These are phyloP conservation scores for Leccinum rimulosum DNA, from an alignment of 768 basidiomycete genomes.

Conservation along the genomic window DNA sequence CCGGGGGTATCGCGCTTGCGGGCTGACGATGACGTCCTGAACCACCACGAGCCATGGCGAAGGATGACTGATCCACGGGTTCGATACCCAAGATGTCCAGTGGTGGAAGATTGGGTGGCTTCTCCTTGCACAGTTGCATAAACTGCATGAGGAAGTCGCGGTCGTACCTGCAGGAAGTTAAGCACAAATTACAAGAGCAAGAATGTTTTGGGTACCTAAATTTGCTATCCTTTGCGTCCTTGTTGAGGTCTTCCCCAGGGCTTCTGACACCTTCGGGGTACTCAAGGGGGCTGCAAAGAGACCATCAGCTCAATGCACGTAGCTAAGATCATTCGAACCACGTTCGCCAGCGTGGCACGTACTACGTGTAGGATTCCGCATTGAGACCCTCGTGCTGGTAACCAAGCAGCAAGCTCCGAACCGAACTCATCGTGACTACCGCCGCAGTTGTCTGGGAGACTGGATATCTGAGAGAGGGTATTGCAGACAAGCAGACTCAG, in stretches of 20 bases:
- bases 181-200: neutral
- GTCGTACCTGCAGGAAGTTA: slow-evolving; percentile 68
- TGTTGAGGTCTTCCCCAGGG: slow-evolving; percentile 82
- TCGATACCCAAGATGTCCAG: slow-evolving; percentile 91
- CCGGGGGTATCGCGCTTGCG: slow-evolving; percentile 41
- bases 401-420: too few species aligned
- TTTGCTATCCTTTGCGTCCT: slow-evolving; percentile 80
- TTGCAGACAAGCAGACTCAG: too few species aligned
- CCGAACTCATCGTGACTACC: too few species aligned
- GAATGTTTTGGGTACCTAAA: slow-evolving; percentile 56
- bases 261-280: slow-evolving; percentile 85
- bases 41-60: slow-evolving; percentile 56
- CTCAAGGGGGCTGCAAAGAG: too few species aligned
- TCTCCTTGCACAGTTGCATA: too few species aligned
- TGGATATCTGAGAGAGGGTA: too few species aligned
- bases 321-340: too few species aligned
- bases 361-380: too few species aligned
- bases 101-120: slow-evolving; percentile 78
- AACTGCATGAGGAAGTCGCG: slow-evolving; percentile 98
- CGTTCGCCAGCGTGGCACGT: too few species aligned
- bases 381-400: too few species aligned
- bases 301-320: too few species aligned
- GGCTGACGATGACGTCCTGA: slow-evolving; percentile 59
- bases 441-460: too few species aligned
- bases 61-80: slow-evolving; percentile 55